phyloP scores from a whole-genome alignment of 257 asterid genomes.

The Verbena officinalis region DNA sequence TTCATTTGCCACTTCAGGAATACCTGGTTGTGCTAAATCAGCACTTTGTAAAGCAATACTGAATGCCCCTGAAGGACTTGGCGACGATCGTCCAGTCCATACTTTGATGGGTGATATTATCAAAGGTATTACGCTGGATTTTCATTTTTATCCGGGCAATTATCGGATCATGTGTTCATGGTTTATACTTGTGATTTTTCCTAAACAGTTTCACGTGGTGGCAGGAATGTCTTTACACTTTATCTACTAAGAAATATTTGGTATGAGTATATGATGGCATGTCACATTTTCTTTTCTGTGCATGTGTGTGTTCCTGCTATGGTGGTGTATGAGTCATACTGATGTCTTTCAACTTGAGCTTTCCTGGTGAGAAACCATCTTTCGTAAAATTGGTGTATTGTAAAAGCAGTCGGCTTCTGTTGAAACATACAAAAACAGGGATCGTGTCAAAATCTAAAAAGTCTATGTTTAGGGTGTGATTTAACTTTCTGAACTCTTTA shows the following conservation, averaged over 20 bases:
- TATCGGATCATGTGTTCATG: constrained; percentile 21
- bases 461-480: background rate
- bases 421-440: constrained; percentile 8
- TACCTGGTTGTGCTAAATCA: constrained; percentile 99
- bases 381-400: constrained; percentile 4
- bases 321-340: constrained; percentile 25
- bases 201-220: background rate
- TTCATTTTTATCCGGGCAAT: constrained; percentile 11
- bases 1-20: constrained; percentile 51
- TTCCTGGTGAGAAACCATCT: background rate
- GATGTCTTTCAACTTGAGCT: constrained; percentile 10
- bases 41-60: constrained; percentile 90
- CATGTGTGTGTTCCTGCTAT: constrained; percentile 17
- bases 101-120: constrained; percentile 97
- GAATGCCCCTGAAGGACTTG: constrained; percentile 69
- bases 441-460: background rate
- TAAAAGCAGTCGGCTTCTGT: constrained; percentile 1
- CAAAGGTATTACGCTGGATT: constrained; percentile 59
- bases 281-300: constrained; percentile 18
- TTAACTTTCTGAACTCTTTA: background rate
- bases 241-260: background rate
- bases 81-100: constrained; percentile 86
- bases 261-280: constrained; percentile 7
- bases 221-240: constrained; percentile 7
- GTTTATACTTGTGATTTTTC: constrained; percentile 14